phyloP scores from a whole-genome alignment of 202 grass and related monocot species.

The Hordeum pubiflorum region DNA sequence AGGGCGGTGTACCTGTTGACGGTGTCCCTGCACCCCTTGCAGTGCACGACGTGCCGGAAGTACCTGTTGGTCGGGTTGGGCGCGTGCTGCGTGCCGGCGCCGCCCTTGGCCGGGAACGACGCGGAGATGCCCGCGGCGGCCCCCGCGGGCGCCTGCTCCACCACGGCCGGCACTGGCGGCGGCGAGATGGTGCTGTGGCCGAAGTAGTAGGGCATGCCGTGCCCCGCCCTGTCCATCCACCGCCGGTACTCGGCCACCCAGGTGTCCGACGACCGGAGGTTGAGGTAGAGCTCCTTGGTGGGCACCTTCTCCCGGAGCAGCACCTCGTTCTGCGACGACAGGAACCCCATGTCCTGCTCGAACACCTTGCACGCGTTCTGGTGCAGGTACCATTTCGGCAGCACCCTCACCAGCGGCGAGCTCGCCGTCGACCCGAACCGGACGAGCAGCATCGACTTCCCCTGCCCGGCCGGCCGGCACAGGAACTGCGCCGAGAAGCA shows the following conservation, averaged over 20 bases:
- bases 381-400: slow-evolving; percentile 71
- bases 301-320: slow-evolving; percentile 69
- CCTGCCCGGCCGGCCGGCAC: slow-evolving; percentile 74
- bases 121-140: slow-evolving; percentile 59
- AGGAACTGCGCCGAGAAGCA: slow-evolving; percentile 81
- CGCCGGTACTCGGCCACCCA: slow-evolving; percentile 95
- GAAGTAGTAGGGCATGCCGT: slow-evolving; percentile 97
- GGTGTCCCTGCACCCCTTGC: slow-evolving; percentile 53
- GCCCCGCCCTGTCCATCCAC: slow-evolving; percentile 87
- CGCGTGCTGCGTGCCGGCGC: slow-evolving; percentile 48
- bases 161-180: slow-evolving; percentile 54
- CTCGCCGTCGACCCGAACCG: slow-evolving; percentile 46
- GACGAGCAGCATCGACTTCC: slow-evolving; percentile 76
- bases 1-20: slow-evolving; percentile 45
- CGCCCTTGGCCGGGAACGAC: slow-evolving; percentile 73
- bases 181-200: slow-evolving; percentile 56
- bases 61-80: slow-evolving; percentile 85
- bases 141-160: slow-evolving; percentile 74
- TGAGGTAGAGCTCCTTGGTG: slow-evolving; percentile 81
- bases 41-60: slow-evolving; percentile 89
- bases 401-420: slow-evolving; percentile 27
- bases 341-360: slow-evolving; percentile 98
- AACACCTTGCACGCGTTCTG: slow-evolving; percentile 91
- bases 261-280: slow-evolving; percentile 65
- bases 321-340: slow-evolving; percentile 95